Evolutionary conservation across 805 yeast species (phyloP), one percentile per base, ranked within the genome.

Genomic region (Saturnispora kantuleensis): DNA sequence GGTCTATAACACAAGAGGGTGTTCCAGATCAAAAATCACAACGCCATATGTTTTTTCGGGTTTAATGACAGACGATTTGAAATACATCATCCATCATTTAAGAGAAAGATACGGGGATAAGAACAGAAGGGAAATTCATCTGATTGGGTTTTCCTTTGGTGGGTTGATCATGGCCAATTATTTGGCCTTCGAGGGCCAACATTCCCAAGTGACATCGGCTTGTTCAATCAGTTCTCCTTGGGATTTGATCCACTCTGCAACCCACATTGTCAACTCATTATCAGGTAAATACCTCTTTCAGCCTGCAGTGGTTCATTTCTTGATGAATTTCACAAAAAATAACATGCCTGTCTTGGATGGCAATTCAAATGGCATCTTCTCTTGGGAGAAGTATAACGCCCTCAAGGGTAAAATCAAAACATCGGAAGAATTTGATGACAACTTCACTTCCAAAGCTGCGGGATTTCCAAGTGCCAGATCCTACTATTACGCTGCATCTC

Each of bases 71-170:
- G 77, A 72, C 49, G 94, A 84, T 57, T 58, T 84, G 44, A 68
- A 85, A 49, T 77, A 74, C 55, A 69, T 79, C 45, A 63, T 83
- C 42, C 68, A 71, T 42, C 63, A 68, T 46, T 65, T 81, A 40
- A 67, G 70, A 49, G 53, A 56, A 31, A 68, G 67, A 44, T 76
- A 74, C 65, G 87, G 88, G 30, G 16, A 26, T 3, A 13, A 34
- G 31, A 12, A 11, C 4, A 36, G 39, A 21, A 79, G 83, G 61
- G 73, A 76, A 47, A 67, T 84, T n/a, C 82, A 71, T 55, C 68
- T 77, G 10, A 70, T 77, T 37, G 93, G 89, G 0, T 79, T 76
- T 51, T 81, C 89, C 1, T 74, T 84, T 49, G 94, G 94, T 34
- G 84, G 85, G 9, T 68, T 83, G 10, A 68, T 82, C 39, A 54